These are phyloP conservation scores for Aspergillus sp. DNA, from an alignment of 2,329 filamentous ascomycete species.

Conservation along the genomic window DNA sequence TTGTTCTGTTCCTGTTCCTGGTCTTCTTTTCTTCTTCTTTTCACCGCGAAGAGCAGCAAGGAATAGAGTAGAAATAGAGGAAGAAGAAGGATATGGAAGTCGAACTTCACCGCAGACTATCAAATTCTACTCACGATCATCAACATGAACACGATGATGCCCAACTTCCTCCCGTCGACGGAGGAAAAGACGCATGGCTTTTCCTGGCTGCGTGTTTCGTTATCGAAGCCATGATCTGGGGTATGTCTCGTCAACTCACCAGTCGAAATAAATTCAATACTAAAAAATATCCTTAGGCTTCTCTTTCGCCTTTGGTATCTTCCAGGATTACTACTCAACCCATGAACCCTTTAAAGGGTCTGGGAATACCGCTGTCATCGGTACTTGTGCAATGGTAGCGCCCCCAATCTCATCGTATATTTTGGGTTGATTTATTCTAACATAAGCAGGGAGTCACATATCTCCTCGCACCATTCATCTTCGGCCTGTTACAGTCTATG, in stretches of 20 bases:
- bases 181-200: slow-evolving; percentile 39
- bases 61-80: too few relatives aligned
- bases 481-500: slow-evolving; percentile 25
- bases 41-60: too few relatives aligned
- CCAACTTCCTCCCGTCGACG: slow-evolving; percentile 30
- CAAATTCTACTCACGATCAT: not conserved
- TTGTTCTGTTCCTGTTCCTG: too few relatives aligned
- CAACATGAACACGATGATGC: slow-evolving; percentile 2
- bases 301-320: slow-evolving; percentile 64
- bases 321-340: slow-evolving; percentile 64
- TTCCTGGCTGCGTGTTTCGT: slow-evolving; percentile 49
- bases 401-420: not conserved
- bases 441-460: slow-evolving; percentile 23
- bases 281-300: slow-evolving; percentile 47
- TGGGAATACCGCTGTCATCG: slow-evolving; percentile 55
- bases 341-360: slow-evolving; percentile 51
- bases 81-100: not conserved
- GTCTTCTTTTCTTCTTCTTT: too few relatives aligned
- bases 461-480: slow-evolving; percentile 16
- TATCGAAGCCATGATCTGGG: slow-evolving; percentile 53
- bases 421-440: not conserved
- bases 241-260: slow-evolving; percentile 21
- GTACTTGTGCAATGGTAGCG: slow-evolving; percentile 56
- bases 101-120: not conserved
- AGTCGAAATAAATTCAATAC: not conserved